These are phyloP conservation scores for Tetraselmis chui DNA, from an alignment of 139 green algal species.

Conservation along the genomic window DNA sequence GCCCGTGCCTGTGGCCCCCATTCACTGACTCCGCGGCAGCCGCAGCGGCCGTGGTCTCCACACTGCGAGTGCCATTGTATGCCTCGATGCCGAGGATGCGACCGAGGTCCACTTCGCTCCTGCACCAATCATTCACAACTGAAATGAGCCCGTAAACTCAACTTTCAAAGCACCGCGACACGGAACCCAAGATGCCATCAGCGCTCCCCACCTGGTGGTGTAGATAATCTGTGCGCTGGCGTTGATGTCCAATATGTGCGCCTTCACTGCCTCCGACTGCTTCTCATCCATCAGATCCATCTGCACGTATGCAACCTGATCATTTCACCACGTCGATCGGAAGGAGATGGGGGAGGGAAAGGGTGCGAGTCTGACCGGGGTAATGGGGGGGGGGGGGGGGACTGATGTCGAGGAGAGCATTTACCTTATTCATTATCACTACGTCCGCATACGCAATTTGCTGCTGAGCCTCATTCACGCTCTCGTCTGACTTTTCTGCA, in stretches of 20 bases:
- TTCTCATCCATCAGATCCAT: slow-evolving; percentile 52
- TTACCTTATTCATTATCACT: slow-evolving; percentile 83
- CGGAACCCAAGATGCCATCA: too few species aligned
- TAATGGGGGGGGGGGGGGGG: not conserved
- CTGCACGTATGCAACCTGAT: slow-evolving; percentile 25
- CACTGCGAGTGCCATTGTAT: not conserved
- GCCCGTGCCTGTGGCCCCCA: not conserved
- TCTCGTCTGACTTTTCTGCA: slow-evolving; percentile 19
- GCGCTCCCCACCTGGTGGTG: slow-evolving; percentile 29
- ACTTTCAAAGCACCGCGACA: too few species aligned
- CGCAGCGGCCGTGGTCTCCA: not conserved
- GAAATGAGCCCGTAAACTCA: too few species aligned
- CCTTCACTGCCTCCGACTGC: slow-evolving; percentile 21
- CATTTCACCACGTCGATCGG: not conserved
- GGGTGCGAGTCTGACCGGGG: not conserved
- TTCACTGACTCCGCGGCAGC: not conserved
- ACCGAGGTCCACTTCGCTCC: slow-evolving; percentile 48
- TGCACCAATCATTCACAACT: too few species aligned
- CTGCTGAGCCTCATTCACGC: slow-evolving; percentile 72
- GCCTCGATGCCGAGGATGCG: slow-evolving; percentile 48
- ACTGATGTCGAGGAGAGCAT: not conserved
- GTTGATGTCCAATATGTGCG: slow-evolving; percentile 59
- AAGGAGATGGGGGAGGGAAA: too few species aligned
- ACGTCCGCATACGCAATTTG: slow-evolving; percentile 82
- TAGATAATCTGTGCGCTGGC: slow-evolving; percentile 44